A percentile compares a stretch with the other conserved stretches of the same genome.
Evolutionary conservation across 305 asterid species (phyloP).

Genomic region (Plantago lanceolata): DNA sequence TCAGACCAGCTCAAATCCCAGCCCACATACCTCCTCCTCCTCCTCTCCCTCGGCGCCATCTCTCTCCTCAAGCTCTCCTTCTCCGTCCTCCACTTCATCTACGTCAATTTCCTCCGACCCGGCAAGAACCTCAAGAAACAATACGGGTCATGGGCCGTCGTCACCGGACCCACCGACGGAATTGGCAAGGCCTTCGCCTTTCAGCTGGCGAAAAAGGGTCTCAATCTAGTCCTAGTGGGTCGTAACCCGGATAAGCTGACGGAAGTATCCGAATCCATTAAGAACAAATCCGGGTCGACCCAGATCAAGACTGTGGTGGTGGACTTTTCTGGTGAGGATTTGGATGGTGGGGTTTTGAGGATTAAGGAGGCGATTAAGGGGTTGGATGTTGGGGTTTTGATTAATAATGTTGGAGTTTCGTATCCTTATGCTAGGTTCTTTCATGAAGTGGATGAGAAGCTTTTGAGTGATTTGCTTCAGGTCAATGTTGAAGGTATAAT

Average conservation of each 20-base stretch:
- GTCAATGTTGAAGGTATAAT: conserved; percentile 43
- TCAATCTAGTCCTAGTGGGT: conserved; percentile 68
- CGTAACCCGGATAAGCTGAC: conserved; percentile 74
- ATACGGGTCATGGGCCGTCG: conserved; percentile 93
- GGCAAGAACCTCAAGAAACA: conserved; percentile 67
- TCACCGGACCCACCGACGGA: conserved; percentile 92
- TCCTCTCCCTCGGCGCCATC: conserved; percentile 44
- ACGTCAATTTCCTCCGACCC: conserved; percentile 72
- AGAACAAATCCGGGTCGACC: conserved; percentile 49
- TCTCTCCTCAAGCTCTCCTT: conserved; percentile 35
- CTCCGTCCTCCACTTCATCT: conserved; percentile 52
- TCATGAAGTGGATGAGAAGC: conserved; percentile 54
- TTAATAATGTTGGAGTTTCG: conserved; percentile 51
- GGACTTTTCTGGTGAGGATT: conserved; percentile 70
- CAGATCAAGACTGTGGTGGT: conserved; percentile 79
- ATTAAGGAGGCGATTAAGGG: conserved; percentile 61
- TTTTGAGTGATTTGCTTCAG: conserved; percentile 45
- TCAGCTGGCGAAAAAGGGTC: conserved; percentile 66
- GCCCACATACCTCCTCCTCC: conserved; percentile 61
- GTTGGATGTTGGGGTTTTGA: conserved; percentile 48
- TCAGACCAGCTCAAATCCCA: conserved; percentile 57
- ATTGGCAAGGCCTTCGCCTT: conserved; percentile 88
- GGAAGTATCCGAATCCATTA: conserved; percentile 55
- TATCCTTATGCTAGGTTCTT: conserved; percentile 60
- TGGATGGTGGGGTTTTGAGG: conserved; percentile 61